Base-by-base conservation (phyloP, 2,329 filamentous ascomycete species). In the Herpotrichia juniperi region DNA sequence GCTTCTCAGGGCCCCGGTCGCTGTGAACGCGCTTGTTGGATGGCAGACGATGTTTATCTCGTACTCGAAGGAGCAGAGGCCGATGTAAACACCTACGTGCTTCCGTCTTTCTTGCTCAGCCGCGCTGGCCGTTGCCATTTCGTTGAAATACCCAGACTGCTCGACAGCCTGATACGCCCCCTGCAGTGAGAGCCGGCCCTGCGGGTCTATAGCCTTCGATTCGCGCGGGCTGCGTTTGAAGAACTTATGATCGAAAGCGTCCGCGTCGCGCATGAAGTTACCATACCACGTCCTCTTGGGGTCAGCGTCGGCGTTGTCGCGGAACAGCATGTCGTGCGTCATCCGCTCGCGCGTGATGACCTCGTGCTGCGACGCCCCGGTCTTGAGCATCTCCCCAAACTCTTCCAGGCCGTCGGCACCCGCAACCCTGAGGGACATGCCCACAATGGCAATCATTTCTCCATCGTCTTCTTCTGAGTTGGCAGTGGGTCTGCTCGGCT, bases 111-210 rank as follows among this genome's bases (percentile, higher is more conserved):
- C 47, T 70, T 78, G 12, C 80, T 74, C 50, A 77, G 81, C 56
- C 81, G 83, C 6, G 0, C 62, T 63, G 49, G 8, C 63, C 12
- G 42, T 45, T 17, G 25, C 16, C 40, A 43, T 21, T 42, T 42
- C 39, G 10, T 17, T 54, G 43, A 53, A 54, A 48, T 55, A 63
- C 2, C 68, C 70, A 8, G 56, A 62, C 28, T 63, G 68, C 42
- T 76, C 74, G 2, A 83, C 50, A 2, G 74, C 71, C 54, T 75
- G 64, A 31, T 66, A 71, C 0, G 61, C 53, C 5, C 62, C 43
- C 44, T 71, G 58, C 11, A 72, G 49, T 2, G 64, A 34, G 10
- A 64, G 48, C 2, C 68, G 55, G 31, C 69, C 63, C 37, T 69
- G 63, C 17, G 66, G 66, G 31, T 71, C 66, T 58, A 64, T 64